Base-by-base conservation (phyloP, 345 rosid genomes). In the Hibiscus syriacus region DNA sequence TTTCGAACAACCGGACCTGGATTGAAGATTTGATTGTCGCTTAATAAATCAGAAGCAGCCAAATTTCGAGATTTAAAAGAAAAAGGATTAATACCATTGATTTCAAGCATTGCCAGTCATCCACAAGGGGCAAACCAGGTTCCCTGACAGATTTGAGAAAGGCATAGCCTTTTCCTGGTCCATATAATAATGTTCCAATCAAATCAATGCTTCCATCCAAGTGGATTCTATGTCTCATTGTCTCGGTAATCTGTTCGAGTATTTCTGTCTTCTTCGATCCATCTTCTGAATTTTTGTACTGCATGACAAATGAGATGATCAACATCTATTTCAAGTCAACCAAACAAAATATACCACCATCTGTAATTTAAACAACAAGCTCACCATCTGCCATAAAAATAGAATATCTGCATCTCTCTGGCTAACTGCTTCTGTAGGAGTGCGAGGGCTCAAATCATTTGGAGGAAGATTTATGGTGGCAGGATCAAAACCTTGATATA, bases 321-420 rank as follows among this genome's bases (percentile, higher is more conserved):
- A n/a, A 9, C 17, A 48, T 8, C 6, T 23, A 16, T 23, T 38
- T 23, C 55, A 27, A 64, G 23, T 45, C 22, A 0, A 48, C 20
- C 3, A 14, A 55, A 20, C 55, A 41, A 54, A 22, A 52, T 10
- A n/a, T 46, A 48, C 52, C 4, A 12, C 14, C 4, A 11, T 39
- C 3, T 2, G n/a, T 41, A 41, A 41, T 41, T 43, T 43, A 43
- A 43, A 48, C 14, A 41, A n/a, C 9, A 54, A 48, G 22, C 72
- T 62, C 43, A 86, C 96, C 96, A 75, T 74, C 65, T 91, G 90
- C 99, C 99, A 94, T 72, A 91, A 74, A 79, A 83, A 94, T 45
- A 86, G 84, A 71, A 91, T 83, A 71, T 94, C 96, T 0, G 92
- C 95, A 10, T 94, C 96, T 20, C 97, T 92, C 73, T 94, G 99